Conservation (phyloP, 495 filamentous ascomycete species). For the Neurospora sp. region DNA sequence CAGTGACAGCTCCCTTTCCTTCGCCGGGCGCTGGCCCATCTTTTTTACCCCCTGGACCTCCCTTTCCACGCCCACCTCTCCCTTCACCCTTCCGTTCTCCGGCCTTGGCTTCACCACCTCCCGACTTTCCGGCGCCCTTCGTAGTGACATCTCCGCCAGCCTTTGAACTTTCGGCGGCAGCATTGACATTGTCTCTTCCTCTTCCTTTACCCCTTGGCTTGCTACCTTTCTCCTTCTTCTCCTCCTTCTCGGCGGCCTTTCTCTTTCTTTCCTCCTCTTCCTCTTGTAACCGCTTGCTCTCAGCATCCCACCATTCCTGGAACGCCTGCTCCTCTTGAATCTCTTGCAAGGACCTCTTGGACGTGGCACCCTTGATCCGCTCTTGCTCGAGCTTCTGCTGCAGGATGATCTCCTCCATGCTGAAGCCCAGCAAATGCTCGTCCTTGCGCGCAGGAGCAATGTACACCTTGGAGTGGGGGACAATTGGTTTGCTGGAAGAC, state of each 20-base stretch:
- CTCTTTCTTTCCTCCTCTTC: constrained; percentile 46
- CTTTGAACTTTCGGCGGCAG: neutral
- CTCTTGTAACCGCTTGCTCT: constrained; percentile 59
- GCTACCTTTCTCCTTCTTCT: neutral
- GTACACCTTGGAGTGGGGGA: constrained; percentile 43
- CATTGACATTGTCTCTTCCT: neutral
- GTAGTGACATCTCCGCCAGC: neutral
- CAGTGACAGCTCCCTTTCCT: neutral
- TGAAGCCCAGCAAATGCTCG: constrained; percentile 54
- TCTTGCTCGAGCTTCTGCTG: constrained; percentile 82
- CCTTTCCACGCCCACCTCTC: constrained; percentile 20
- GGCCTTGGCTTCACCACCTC: neutral
- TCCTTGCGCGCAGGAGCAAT: constrained; percentile 32
- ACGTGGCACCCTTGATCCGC: constrained; percentile 67
- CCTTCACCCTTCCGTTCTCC: constrained; percentile 12
- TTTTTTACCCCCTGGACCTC: constrained; percentile 23
- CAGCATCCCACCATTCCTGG: constrained; percentile 95
- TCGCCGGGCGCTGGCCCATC: neutral
- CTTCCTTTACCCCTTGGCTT: constrained; percentile 2
- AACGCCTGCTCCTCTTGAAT: constrained; percentile 96
- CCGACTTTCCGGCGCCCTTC: neutral
- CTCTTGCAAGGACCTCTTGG: constrained; percentile 78
- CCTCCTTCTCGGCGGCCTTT: constrained; percentile 20
- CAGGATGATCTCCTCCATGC: constrained; percentile 78
- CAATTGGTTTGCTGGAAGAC: constrained; percentile 14